phyloP scores from a whole-genome alignment of 1,284 basidiomycete species.

The Ceratobasidium sp. region DNA sequence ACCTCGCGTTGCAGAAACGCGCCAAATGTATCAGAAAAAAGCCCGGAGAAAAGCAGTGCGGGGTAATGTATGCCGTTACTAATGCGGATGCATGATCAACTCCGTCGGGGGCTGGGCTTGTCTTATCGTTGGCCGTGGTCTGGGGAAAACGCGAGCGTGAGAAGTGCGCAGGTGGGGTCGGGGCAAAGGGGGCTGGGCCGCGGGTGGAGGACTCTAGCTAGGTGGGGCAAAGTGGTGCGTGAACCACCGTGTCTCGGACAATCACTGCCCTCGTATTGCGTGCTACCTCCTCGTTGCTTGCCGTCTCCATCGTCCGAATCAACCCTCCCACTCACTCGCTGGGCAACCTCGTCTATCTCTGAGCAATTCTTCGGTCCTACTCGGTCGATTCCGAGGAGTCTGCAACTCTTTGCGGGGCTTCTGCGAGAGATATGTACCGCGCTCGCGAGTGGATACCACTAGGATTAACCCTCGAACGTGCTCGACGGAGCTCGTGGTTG shows the following conservation, averaged over 20 bases:
- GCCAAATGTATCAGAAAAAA: background rate
- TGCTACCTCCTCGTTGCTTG: background rate
- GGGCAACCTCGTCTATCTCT: background rate
- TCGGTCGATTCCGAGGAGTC: background rate
- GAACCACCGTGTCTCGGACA: background rate
- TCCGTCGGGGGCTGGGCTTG: constrained; percentile 15
- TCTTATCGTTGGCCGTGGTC: background rate
- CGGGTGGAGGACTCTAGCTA: background rate
- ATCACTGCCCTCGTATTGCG: background rate
- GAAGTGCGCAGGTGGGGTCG: constrained; percentile 4
- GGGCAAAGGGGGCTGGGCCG: constrained; percentile 3
- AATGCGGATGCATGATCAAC: background rate
- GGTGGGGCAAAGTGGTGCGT: constrained; percentile 1
- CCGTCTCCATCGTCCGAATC: background rate
- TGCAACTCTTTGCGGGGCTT: background rate
- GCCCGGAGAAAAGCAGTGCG: background rate
- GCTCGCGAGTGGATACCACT: background rate
- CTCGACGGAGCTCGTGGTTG: background rate
- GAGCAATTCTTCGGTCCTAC: background rate
- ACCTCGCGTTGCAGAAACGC: background rate
- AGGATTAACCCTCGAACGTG: constrained; percentile 1
- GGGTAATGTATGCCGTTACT: constrained; percentile 1
- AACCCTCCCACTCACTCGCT: no score
- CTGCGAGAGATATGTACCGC: constrained; percentile 1
- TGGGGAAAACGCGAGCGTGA: background rate